These are phyloP conservation scores for Clonostachys sp. DNA, from an alignment of 2,329 filamentous ascomycete genomes.

Conservation along the genomic window DNA sequence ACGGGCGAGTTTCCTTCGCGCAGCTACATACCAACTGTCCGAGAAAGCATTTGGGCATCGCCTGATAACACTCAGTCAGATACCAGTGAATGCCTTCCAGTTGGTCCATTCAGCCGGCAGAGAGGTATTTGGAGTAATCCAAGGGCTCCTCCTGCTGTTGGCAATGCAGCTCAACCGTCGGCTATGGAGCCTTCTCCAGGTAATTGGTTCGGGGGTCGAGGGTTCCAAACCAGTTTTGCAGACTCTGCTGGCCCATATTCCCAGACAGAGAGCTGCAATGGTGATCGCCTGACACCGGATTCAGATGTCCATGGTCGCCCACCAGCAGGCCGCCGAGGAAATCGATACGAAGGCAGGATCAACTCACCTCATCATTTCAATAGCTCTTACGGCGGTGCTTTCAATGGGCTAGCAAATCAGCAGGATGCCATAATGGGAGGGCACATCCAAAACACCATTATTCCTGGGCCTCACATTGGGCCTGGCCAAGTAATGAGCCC, in stretches of 20 bases:
- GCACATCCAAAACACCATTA: conserved; percentile 13
- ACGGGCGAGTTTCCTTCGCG: conserved; percentile 11
- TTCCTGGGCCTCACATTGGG: no score
- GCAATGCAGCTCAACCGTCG: conserved; percentile 22
- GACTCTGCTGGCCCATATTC: conserved; percentile 30
- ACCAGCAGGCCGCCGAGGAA: conserved; percentile 34
- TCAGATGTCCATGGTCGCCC: conserved; percentile 41
- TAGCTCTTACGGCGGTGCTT: conserved; percentile 24
- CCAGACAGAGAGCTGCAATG: conserved; percentile 33
- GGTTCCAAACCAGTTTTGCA: conserved; percentile 28
- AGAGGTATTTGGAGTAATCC: conserved; percentile 52
- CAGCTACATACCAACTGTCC: not conserved
- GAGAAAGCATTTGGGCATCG: conserved; percentile 45
- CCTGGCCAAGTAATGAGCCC: conserved; percentile 21
- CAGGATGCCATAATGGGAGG: conserved; percentile 27
- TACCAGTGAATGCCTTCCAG: conserved; percentile 47
- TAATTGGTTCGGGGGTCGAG: conserved; percentile 40
- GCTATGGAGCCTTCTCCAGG: conserved; percentile 26
- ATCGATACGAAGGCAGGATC: conserved; percentile 41
- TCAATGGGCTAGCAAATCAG: conserved; percentile 22
- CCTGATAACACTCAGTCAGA: conserved; percentile 54
- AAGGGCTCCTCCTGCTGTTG: conserved; percentile 24
- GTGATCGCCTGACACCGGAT: conserved; percentile 43
- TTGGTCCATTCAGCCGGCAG: conserved; percentile 45
- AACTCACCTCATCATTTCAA: conserved; percentile 23